Conservation (phyloP, 352 stramenopile genomes). For the Phytophthora macrochlamydospora region DNA sequence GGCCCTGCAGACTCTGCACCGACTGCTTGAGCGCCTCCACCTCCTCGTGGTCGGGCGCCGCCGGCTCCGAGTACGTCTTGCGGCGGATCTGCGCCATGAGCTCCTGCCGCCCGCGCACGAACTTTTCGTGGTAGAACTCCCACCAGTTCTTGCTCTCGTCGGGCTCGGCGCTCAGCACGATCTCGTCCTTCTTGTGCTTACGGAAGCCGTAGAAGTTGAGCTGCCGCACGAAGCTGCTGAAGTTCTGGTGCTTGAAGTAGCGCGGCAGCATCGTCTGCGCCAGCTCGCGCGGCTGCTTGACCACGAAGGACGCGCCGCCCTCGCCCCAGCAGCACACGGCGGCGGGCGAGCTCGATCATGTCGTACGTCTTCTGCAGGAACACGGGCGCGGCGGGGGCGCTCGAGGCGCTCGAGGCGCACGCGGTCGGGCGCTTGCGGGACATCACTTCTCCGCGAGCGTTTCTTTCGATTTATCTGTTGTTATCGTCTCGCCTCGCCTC, state of each 20-base stretch:
- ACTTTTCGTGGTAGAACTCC: constrained; percentile 94
- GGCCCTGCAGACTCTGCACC: constrained; percentile 70
- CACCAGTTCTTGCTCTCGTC: constrained; percentile 89
- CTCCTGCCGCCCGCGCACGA: constrained; percentile 82
- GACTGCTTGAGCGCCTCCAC: constrained; percentile 80
- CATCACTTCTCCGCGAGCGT: constrained; percentile 25
- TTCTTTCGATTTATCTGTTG: constrained; percentile 31
- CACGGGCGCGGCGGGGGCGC: constrained; percentile 51
- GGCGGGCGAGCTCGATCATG: constrained; percentile 89
- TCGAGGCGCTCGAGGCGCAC: background rate
- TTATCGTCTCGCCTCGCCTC: no score
- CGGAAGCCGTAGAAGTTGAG: constrained; percentile 95
- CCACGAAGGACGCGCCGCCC: constrained; percentile 87
- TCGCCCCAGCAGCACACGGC: constrained; percentile 84
- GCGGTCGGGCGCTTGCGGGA: constrained; percentile 31
- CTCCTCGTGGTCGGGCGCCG: constrained; percentile 75
- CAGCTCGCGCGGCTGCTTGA: constrained; percentile 93
- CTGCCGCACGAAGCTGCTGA: constrained; percentile 93
- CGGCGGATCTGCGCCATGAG: constrained; percentile 88
- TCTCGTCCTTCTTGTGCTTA: constrained; percentile 93
- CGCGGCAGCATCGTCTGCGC: constrained; percentile 89
- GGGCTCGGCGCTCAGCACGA: constrained; percentile 74
- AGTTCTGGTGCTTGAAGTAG: constrained; percentile 97
- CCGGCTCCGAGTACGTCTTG: constrained; percentile 88
- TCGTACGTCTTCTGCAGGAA: constrained; percentile 95